These are phyloP conservation scores for Peronospora tabacina DNA, from an alignment of 352 stramenopile genomes.

Conservation along the genomic window DNA sequence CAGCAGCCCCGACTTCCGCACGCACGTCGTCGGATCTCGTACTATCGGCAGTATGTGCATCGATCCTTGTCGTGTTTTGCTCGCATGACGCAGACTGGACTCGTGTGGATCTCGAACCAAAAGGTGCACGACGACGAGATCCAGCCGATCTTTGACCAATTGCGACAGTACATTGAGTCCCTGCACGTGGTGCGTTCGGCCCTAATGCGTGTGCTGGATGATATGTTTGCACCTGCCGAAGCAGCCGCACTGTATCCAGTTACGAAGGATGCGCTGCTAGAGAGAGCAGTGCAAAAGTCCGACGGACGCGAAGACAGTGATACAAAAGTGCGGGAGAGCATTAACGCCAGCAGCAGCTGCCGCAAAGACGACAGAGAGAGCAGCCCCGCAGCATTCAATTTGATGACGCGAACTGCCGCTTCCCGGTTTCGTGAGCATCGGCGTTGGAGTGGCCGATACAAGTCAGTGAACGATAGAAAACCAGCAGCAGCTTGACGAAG, in stretches of 20 bases:
- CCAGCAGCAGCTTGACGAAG: no score
- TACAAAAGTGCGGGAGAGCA: constrained; percentile 10
- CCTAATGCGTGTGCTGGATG: constrained; percentile 35
- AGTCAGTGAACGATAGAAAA: no score
- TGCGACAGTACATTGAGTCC: constrained; percentile 44
- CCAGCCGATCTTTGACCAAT: constrained; percentile 58
- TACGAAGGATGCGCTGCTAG: constrained; percentile 1
- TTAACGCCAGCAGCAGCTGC: constrained; percentile 17
- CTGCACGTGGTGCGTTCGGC: constrained; percentile 36
- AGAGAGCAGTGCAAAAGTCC: not conserved
- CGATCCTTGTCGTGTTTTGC: constrained; percentile 56
- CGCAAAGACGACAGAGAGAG: constrained; percentile 45
- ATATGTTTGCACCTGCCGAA: constrained; percentile 13
- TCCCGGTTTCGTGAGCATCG: no score
- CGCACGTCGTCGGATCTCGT: constrained; percentile 33
- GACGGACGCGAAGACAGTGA: constrained; percentile 2
- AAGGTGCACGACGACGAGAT: constrained; percentile 61
- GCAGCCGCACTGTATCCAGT: not conserved
- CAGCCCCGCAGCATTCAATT: constrained; percentile 10
- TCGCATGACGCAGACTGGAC: constrained; percentile 61
- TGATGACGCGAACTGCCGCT: constrained; percentile 8
- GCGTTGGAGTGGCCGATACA: not conserved
- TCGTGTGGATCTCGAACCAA: constrained; percentile 81
- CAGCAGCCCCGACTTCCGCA: constrained; percentile 24
- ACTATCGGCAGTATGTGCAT: constrained; percentile 67